Base-by-base conservation (phyloP, 2,329 filamentous ascomycete species). In the Lecanicillium sp. region DNA sequence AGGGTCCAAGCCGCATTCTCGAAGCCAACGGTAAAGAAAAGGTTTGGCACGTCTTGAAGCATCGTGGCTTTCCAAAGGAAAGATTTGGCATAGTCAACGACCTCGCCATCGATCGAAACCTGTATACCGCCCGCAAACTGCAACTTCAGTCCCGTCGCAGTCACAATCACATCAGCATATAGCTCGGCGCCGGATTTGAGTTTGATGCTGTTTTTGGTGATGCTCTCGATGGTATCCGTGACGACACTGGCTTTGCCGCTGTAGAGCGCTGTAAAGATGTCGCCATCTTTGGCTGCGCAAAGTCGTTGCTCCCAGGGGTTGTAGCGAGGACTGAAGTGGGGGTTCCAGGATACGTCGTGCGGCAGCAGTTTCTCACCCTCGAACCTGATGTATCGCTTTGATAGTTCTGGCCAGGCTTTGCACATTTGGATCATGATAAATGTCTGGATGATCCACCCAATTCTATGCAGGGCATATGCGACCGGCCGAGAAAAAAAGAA, bases 271-370 rank as follows among this genome's bases (percentile, higher is more conserved):
- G 70, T 60, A 62, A 73, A 81, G 55, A 81, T 81, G 55, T 82
- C 78, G 10, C 72, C 75, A 40, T 77, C 69, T 0, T 73, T 74
- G 12, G 65, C 82, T 50, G 88, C 69, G 57, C 88, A 93, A 5
- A 93, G 68, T 0, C 89, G 78, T 62, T 94, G 87, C 46, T 89
- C 77, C 74, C 86, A 84, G 0, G 83, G 83, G 29, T 77, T 73
- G 56, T 87, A 86, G 2, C 62, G 62, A 0, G 83, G 83, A 5
- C 74, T 77, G 63, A 87, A 87, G 60, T 87, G 78, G 1, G 78
- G 73, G 49, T 84, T 74, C 36, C 75, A 62, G 2, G 79, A 72
- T 24, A 81, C 63, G 11, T 68, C 63, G 6, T 62, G 59, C 0
- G 84, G 82, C 0, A 88, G 69, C 32, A 71, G 65, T n/a, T 60